Conservation (phyloP, 306 rosid genomes). For the Vigna trinervia region DNA sequence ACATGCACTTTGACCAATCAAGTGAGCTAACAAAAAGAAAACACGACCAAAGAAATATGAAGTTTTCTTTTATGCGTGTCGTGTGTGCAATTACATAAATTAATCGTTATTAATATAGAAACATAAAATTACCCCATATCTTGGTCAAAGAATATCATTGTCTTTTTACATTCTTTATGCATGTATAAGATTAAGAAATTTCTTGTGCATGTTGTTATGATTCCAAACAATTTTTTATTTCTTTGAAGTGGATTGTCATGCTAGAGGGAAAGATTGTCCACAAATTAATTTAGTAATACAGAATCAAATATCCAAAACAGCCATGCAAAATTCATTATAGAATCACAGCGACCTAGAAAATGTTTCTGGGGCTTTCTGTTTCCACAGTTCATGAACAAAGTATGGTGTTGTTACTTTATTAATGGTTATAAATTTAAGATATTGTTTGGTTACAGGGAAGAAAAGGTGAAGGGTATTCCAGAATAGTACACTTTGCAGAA, state of each 20-base stretch:
- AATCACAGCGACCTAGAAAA: slow-evolving; percentile 1
- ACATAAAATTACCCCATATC: slow-evolving; percentile 7
- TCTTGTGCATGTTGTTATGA: slow-evolving; percentile 17
- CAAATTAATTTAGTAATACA: neutral
- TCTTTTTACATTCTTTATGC: neutral
- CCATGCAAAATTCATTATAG: slow-evolving; percentile 24
- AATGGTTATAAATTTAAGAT: neutral
- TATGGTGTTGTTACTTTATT: slow-evolving; percentile 12
- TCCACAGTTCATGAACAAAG: slow-evolving; percentile 41
- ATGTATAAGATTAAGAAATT: neutral
- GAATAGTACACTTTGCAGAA: neutral
- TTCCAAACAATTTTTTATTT: slow-evolving; percentile 33
- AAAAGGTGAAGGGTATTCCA: neutral
- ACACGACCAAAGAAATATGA: neutral
- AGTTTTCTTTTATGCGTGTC: neutral
- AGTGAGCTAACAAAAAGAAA: slow-evolving; percentile 1
- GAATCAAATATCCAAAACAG: slow-evolving; percentile 16
- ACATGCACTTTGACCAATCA: slow-evolving; percentile 31
- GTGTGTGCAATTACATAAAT: neutral
- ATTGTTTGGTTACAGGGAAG: neutral
- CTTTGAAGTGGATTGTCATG: neutral
- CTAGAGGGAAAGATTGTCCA: neutral
- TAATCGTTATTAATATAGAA: neutral
- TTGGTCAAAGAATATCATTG: slow-evolving; percentile 2
- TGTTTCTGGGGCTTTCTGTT: neutral